Percentiles rank a stretch among this genome's conserved stretches.
Evolutionary conservation across 768 basidiomycete species (phyloP).

Genomic region (Suillus clintonianus): DNA sequence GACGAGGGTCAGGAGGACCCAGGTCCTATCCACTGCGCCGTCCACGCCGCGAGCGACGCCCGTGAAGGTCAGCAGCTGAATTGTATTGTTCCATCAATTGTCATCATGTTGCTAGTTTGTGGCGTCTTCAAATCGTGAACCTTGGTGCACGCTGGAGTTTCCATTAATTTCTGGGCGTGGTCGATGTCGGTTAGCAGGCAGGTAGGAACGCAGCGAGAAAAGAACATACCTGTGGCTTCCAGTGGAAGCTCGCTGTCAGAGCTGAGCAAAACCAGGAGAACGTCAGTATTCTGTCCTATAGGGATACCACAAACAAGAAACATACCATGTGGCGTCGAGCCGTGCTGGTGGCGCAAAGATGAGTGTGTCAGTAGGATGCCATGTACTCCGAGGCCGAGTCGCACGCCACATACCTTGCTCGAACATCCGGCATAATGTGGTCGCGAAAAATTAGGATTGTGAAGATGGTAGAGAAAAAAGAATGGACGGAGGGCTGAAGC

Average conservation of each 20-base stretch:
- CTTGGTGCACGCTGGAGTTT: neutral
- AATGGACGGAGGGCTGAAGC: neutral
- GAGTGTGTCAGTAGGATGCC: neutral
- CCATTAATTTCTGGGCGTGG: neutral
- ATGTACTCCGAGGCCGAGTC: neutral
- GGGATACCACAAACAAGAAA: neutral
- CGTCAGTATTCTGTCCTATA: neutral
- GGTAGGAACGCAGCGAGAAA: neutral
- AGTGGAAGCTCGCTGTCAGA: neutral
- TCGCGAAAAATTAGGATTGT: neutral
- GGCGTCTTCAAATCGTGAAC: neutral
- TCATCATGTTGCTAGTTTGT: neutral
- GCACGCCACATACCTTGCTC: neutral
- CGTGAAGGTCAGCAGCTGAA: neutral
- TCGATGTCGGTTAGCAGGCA: neutral
- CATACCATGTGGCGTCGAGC: neutral
- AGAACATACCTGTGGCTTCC: neutral
- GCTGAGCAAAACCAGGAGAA: neutral
- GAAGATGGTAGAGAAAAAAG: neutral
- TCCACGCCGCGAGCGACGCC: neutral
- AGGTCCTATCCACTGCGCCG: neutral
- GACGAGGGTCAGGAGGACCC: neutral
- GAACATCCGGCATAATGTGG: neutral
- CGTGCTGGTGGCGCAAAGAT: neutral
- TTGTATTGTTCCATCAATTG: neutral